Evolutionary conservation across 2,329 filamentous ascomycete genomes (phyloP).

Genomic region (Didymella sp.): DNA sequence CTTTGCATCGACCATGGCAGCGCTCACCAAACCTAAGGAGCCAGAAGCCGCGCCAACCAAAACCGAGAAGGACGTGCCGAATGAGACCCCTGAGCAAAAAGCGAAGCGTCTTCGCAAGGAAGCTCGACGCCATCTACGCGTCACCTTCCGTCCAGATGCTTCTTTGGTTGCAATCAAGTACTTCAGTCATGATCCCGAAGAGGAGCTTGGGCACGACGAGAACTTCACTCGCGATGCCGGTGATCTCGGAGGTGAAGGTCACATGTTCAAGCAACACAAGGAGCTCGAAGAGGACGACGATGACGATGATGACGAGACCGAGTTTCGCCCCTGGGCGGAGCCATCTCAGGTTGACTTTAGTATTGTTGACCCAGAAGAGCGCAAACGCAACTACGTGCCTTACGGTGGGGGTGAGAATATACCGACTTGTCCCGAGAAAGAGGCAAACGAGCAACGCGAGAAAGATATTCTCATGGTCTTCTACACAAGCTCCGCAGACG

Average conservation of each 20-base stretch:
- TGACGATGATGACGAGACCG: conserved; percentile 61
- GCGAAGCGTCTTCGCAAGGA: conserved; percentile 75
- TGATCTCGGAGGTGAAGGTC: conserved; percentile 71
- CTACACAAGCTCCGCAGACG: conserved; percentile 54
- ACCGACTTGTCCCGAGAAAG: conserved; percentile 53
- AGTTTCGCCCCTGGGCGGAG: conserved; percentile 42
- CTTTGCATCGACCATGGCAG: conserved; percentile 51
- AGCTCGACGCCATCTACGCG: conserved; percentile 71
- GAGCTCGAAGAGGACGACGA: conserved; percentile 70
- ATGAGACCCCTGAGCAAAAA: conserved; percentile 73
- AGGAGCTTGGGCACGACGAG: conserved; percentile 71
- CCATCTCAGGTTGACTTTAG: conserved; percentile 54
- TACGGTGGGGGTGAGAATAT: conserved; percentile 54
- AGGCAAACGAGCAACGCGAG: conserved; percentile 55
- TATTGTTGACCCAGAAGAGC: conserved; percentile 49
- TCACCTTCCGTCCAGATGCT: conserved; percentile 72
- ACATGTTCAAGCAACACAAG: conserved; percentile 63
- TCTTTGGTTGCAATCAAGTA: conserved; percentile 71
- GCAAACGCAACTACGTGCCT: conserved; percentile 53
- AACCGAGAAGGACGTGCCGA: conserved; percentile 60
- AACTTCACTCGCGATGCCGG: conserved; percentile 75
- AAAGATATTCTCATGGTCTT: conserved; percentile 56
- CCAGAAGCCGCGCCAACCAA: conserved; percentile 56
- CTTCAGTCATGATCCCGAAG: conserved; percentile 75
- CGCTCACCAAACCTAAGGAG: conserved; percentile 61